Evolutionary conservation across 2,329 filamentous ascomycete species (phyloP), one percentile per base, ranked within the genome.

Genomic region (Stromatinia cepivora): DNA sequence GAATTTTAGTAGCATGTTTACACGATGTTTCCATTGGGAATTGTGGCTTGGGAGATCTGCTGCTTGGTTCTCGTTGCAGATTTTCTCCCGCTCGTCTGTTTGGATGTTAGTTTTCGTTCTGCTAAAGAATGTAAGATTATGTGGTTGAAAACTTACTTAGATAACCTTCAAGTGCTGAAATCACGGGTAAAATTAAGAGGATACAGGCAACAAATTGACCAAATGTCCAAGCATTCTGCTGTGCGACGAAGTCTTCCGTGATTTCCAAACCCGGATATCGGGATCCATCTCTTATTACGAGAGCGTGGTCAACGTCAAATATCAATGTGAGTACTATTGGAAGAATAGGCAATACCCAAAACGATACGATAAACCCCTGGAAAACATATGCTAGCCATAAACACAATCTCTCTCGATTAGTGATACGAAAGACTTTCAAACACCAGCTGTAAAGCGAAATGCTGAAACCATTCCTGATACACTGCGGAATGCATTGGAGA

Each of bases 211-310:
- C 52, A 4, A 66, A 45, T 22, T 66, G 64, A 7, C 64, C 64
- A 39, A 66, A 66, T 48, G 42, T 66, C 64, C 64, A 66, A n/a
- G 53, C 28, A 39, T 58, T 58, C 13, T 66, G 64, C 13, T 36
- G 39, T n/a, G n/a, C n/a, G 25, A 66, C 17, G 22, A 66, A 66
- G 31, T 66, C 42, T 42, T 66, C 53, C n/a, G 53, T 42, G 31
- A 48, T 20, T n/a, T 58, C 13, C 20, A 66, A 48, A 4, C 28
- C 64, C 4, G 64, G 53, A 39, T 66, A 66, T 5, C 13, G 39
- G 4, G 39, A 17, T 39, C 13, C 6, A 11, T 59, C 57, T 25
- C 64, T 57, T 13, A 57, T n/a, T 6, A 15, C 4, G 10, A 66
- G 28, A 3, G 64, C 64, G n/a, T 39, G 28, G 7, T 13, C 17